These are phyloP conservation scores for Lagenaria siceraria DNA, from an alignment of 306 rosid genomes.

Conservation along the genomic window DNA sequence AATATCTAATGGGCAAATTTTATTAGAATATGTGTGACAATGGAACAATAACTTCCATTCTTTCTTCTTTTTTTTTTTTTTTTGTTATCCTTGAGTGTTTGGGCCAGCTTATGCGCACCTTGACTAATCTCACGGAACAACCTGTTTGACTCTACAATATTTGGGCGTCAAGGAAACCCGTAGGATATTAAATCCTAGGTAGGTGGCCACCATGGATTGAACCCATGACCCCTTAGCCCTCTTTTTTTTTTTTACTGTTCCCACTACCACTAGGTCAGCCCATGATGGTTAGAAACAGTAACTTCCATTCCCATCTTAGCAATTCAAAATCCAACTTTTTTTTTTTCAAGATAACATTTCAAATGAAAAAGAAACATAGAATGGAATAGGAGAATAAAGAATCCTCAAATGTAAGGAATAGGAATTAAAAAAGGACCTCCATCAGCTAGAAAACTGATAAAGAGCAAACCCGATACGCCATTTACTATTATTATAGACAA, in stretches of 20 bases:
- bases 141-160: too few relatives aligned
- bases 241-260: too few relatives aligned
- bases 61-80: too few relatives aligned
- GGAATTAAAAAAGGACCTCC: not conserved
- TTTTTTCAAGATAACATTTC: not conserved
- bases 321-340: not conserved
- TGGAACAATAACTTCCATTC: not conserved
- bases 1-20: not conserved
- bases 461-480: not conserved
- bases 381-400: not conserved
- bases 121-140: too few relatives aligned
- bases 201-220: too few relatives aligned
- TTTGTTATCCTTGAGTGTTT: too few relatives aligned
- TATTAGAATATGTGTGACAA: not conserved
- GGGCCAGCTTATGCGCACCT: too few relatives aligned
- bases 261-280: too few relatives aligned
- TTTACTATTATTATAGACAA: not conserved
- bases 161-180: too few relatives aligned
- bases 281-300: too few relatives aligned
- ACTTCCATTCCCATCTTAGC: not conserved
- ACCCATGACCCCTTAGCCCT: too few relatives aligned
- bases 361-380: not conserved
- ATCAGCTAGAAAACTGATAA: not conserved
- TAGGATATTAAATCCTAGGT: too few relatives aligned
- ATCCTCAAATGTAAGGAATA: not conserved